These are phyloP conservation scores for Miscanthus lutarioriparius DNA, from an alignment of 176 grass and related monocot genomes.

Conservation along the genomic window DNA sequence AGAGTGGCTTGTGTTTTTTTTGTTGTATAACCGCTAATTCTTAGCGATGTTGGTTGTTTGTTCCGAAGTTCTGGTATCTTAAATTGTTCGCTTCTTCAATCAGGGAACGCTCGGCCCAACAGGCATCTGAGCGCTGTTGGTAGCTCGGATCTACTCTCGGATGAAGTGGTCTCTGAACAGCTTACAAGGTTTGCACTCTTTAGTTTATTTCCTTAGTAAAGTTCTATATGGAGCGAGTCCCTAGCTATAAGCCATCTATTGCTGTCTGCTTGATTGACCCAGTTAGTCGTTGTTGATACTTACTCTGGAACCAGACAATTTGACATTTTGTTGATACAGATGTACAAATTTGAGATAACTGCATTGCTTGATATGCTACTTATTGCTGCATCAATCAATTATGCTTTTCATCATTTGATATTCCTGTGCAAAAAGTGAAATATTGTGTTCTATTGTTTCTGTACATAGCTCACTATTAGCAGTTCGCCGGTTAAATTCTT, in stretches of 20 bases:
- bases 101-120: conserved; percentile 4
- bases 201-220: background rate
- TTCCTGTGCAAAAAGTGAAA: background rate
- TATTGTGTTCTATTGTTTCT: background rate
- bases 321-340: background rate
- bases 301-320: background rate
- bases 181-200: conserved; percentile 68
- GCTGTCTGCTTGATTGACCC: background rate
- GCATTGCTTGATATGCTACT: background rate
- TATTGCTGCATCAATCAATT: background rate
- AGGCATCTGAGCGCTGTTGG: background rate
- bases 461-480: background rate
- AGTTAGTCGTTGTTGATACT: background rate
- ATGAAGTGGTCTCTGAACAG: conserved; percentile 94
- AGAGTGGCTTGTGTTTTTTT: background rate
- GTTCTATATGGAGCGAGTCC: background rate
- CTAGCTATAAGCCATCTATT: background rate
- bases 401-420: background rate
- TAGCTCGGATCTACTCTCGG: conserved; percentile 62
- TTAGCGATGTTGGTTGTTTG: background rate
- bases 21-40: background rate
- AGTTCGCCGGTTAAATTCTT: background rate
- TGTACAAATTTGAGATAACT: background rate
- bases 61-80: background rate
- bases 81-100: conserved; percentile 18